These are phyloP conservation scores for Phaffomyces thermotolerans DNA, from an alignment of 805 yeast genomes.

Conservation along the genomic window DNA sequence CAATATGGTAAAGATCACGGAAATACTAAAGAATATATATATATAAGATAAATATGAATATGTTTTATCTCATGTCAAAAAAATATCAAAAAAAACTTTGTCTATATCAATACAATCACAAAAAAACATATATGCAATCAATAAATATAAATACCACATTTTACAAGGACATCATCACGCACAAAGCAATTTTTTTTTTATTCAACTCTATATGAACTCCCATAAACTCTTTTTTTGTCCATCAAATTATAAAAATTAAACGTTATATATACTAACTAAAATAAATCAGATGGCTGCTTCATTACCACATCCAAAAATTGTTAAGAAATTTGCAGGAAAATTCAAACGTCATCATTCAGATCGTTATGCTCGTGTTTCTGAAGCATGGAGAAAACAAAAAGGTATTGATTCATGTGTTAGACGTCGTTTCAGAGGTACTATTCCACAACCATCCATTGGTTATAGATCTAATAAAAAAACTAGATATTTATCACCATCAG, in stretches of 20 bases:
- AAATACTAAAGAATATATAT: no score
- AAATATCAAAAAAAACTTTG: no score
- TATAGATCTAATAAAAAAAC: constrained; percentile 99
- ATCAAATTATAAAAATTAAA: no score
- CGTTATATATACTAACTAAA: constrained; percentile 24
- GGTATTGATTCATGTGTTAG: constrained; percentile 99
- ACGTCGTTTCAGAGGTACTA: constrained; percentile 99
- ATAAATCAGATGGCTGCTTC: constrained; percentile 84
- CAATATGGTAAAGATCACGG: no score
- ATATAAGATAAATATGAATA: no score
- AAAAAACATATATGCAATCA: no score
- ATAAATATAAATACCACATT: neutral
- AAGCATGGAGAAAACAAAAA: constrained; percentile 99
- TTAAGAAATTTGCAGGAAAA: constrained; percentile 97
- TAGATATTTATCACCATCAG: constrained; percentile 91
- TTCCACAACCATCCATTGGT: constrained; percentile 99
- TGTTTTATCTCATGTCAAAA: no score
- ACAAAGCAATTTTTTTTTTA: no score
- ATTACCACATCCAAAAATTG: constrained; percentile 98
- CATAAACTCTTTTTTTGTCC: no score
- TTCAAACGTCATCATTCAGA: constrained; percentile 99
- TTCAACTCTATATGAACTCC: no score
- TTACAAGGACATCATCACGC: no score
- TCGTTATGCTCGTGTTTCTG: constrained; percentile 97
- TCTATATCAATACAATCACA: no score